A percentile compares a stretch with the other conserved stretches of the same genome.
These are phyloP conservation scores for Halteria grandinella DNA, from an alignment of 73 alveolate species.

Conservation along the genomic window DNA sequence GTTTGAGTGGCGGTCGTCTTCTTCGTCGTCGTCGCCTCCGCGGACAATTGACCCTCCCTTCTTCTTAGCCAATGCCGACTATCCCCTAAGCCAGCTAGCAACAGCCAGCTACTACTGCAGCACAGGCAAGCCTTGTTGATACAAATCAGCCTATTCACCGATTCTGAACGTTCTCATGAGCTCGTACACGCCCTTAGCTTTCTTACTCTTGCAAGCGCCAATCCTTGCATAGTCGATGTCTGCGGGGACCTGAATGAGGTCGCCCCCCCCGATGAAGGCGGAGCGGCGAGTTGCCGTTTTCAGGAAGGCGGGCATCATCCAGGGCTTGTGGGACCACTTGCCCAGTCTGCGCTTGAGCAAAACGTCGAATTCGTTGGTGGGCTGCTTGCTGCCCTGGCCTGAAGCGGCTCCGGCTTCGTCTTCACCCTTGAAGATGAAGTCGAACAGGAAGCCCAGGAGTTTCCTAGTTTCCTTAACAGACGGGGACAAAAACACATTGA, in stretches of 20 bases:
- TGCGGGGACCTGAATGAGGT: constrained; percentile 10
- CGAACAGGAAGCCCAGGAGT: constrained; percentile 59
- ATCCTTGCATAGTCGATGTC: constrained; percentile 46
- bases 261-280: constrained; percentile 38
- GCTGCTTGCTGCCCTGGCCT: constrained; percentile 2
- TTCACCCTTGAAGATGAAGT: constrained; percentile 49
- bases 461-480: constrained; percentile 58
- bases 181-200: constrained; percentile 60
- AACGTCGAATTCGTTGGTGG: constrained; percentile 46
- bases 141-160: constrained; percentile 23
- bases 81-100: constrained; percentile 19
- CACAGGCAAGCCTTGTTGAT: not conserved
- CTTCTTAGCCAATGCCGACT: not conserved
- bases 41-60: constrained; percentile 28
- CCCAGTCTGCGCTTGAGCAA: constrained; percentile 48
- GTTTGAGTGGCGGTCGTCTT: too few relatives aligned
- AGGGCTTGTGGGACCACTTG: constrained; percentile 56
- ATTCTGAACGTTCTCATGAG: constrained; percentile 34
- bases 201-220: constrained; percentile 48
- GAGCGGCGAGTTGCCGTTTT: constrained; percentile 5
- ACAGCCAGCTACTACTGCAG: not conserved
- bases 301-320: constrained; percentile 68
- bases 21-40: constrained; percentile 51
- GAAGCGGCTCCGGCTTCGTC: too few relatives aligned
- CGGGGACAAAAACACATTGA: constrained; percentile 60